A percentile compares a stretch with the other conserved stretches of the same genome.
phyloP scores from a whole-genome alignment of 148 eudicot species.

The Rhododendron henanense region DNA sequence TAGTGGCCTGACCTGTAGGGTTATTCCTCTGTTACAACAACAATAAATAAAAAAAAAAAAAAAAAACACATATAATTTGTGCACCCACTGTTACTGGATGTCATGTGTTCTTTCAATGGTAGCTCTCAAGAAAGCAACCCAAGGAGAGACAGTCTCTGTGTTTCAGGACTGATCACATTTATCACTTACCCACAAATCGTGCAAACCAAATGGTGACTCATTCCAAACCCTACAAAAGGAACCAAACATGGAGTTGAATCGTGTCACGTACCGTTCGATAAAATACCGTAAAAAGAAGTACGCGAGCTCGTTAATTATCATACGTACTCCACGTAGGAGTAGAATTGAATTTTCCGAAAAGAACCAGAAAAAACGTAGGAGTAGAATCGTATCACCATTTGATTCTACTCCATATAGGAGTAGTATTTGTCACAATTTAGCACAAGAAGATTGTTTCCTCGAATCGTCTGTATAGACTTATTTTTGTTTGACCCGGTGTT shows the following conservation, averaged over 20 bases:
- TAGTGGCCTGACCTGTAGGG: too few species aligned
- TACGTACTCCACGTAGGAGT: too few species aligned
- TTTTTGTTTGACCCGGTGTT: neutral
- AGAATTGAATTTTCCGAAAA: too few species aligned
- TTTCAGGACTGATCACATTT: neutral
- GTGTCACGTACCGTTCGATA: neutral
- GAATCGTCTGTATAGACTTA: neutral
- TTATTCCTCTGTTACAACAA: too few species aligned
- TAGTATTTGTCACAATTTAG: neutral
- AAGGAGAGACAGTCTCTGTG: neutral
- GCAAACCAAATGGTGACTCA: neutral
- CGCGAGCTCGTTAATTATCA: too few species aligned
- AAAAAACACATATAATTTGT: neutral
- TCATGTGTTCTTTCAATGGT: neutral
- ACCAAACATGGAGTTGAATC: neutral
- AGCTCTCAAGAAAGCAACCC: neutral
- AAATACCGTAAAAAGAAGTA: neutral
- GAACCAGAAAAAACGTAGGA: too few species aligned
- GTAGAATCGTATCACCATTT: too few species aligned
- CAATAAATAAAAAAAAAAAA: too few species aligned
- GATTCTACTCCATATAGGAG: too few species aligned
- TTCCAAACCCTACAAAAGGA: neutral
- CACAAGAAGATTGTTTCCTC: neutral
- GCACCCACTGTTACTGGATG: neutral
- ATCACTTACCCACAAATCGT: neutral